Evolutionary conservation across 768 basidiomycete species (phyloP).

Genomic region (Auricularia auricula-judae): DNA sequence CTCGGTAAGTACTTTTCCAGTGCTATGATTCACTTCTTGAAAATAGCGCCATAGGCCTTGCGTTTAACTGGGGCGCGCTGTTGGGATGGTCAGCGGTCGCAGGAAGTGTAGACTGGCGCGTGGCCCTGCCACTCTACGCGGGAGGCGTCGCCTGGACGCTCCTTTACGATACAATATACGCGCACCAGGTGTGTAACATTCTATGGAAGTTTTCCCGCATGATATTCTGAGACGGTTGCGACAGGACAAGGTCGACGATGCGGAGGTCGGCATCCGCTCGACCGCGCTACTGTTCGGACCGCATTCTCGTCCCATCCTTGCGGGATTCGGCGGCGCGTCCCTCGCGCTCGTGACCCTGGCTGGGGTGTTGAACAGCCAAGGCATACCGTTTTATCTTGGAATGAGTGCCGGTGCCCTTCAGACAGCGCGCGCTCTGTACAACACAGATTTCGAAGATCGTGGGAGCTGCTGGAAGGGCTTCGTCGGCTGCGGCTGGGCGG

Average conservation of each 20-base stretch:
- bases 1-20: slow-evolving; percentile 47
- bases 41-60: slow-evolving; percentile 46
- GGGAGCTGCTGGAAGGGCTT: slow-evolving; percentile 88
- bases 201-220: too few relatives aligned
- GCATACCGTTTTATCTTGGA: slow-evolving; percentile 69
- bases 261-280: slow-evolving; percentile 78
- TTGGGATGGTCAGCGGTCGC: slow-evolving; percentile 94
- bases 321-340: slow-evolving; percentile 60
- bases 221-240: background rate
- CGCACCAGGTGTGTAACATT: slow-evolving; percentile 61
- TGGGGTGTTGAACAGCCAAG: slow-evolving; percentile 70
- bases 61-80: slow-evolving; percentile 96
- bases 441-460: slow-evolving; percentile 65
- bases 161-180: slow-evolving; percentile 96
- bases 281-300: slow-evolving; percentile 87
- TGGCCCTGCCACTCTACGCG: slow-evolving; percentile 80
- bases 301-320: slow-evolving; percentile 63
- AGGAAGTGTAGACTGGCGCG: slow-evolving; percentile 66
- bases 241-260: slow-evolving; percentile 89
- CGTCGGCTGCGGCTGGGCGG: slow-evolving; percentile 76
- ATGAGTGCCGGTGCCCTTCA: slow-evolving; percentile 63
- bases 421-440: slow-evolving; percentile 61
- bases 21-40: background rate
- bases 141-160: slow-evolving; percentile 90
- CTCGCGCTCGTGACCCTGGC: slow-evolving; percentile 67